phyloP scores from a whole-genome alignment of 768 basidiomycete genomes.

The Jaapia argillacea region DNA sequence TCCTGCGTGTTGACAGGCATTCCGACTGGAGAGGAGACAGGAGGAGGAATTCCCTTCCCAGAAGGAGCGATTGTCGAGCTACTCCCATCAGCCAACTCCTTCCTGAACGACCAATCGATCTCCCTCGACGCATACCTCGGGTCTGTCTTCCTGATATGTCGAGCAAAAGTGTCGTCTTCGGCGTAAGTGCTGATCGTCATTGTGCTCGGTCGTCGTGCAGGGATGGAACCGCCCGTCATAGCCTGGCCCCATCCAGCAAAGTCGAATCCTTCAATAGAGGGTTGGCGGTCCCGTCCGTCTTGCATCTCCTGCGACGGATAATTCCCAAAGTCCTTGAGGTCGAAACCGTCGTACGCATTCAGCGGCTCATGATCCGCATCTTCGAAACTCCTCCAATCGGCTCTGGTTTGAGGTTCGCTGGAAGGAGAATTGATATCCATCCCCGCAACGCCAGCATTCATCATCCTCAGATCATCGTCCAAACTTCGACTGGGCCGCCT shows the following conservation, averaged over 20 bases:
- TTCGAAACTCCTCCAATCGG: conserved; percentile 41
- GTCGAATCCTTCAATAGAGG: conserved; percentile 9
- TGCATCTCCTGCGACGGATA: no score
- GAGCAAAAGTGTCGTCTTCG: conserved; percentile 33
- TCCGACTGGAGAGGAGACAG: conserved; percentile 9
- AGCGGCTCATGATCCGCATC: conserved; percentile 3
- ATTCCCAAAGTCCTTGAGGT: no score
- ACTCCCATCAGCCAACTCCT: conserved; percentile 34
- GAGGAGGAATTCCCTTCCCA: conserved; percentile 10
- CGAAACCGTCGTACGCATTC: conserved; percentile 28
- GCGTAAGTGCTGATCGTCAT: conserved; percentile 20
- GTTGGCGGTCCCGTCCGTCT: conserved; percentile 14
- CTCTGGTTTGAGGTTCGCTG: conserved; percentile 29
- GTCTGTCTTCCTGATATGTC: conserved; percentile 26
- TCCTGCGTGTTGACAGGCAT: conserved; percentile 48
- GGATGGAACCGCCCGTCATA: conserved; percentile 6
- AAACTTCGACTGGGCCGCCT: conserved; percentile 52
- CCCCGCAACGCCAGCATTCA: conserved; percentile 1
- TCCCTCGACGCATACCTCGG: conserved; percentile 32
- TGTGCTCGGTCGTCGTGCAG: conserved; percentile 22
- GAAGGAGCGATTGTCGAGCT: conserved; percentile 10
- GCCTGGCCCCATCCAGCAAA: conserved; percentile 9
- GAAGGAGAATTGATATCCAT: conserved; percentile 27
- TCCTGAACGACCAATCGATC: conserved; percentile 48
- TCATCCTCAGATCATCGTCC: conserved; percentile 31